A percentile compares a stretch with the other conserved stretches of the same genome.
phyloP scores from a whole-genome alignment of 257 asterid genomes.

The Scutellaria minor region DNA sequence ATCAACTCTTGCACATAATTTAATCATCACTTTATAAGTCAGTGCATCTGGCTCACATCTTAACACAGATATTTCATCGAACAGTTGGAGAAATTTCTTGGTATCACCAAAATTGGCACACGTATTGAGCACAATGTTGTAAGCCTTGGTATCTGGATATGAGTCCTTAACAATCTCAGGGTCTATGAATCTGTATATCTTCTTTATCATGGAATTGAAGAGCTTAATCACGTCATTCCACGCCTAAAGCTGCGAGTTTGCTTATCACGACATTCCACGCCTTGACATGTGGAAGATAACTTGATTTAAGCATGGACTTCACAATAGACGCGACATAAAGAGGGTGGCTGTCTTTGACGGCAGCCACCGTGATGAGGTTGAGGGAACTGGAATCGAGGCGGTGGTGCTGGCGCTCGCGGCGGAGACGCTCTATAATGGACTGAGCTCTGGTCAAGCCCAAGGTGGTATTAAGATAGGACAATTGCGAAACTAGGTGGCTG shows the following conservation, averaged over 20 bases:
- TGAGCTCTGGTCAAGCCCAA: slow-evolving; percentile 73
- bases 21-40: slow-evolving; percentile 88
- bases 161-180: slow-evolving; percentile 58
- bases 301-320: slow-evolving; percentile 87
- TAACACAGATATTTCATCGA: slow-evolving; percentile 76
- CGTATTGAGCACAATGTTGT: slow-evolving; percentile 87
- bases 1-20: slow-evolving; percentile 74
- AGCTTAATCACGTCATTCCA: slow-evolving; percentile 83
- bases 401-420: slow-evolving; percentile 76
- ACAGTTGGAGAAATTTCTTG: slow-evolving; percentile 67
- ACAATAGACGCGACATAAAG: slow-evolving; percentile 83
- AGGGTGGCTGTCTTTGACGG: slow-evolving; percentile 83
- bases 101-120: slow-evolving; percentile 81
- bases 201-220: slow-evolving; percentile 55
- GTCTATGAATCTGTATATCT: slow-evolving; percentile 57
- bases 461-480: slow-evolving; percentile 74
- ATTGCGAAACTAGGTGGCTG: slow-evolving; percentile 83
- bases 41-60: slow-evolving; percentile 76
- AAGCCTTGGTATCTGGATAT: slow-evolving; percentile 84
- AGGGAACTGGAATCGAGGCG: slow-evolving; percentile 94
- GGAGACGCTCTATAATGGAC: slow-evolving; percentile 80
- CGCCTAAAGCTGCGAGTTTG: slow-evolving; percentile 72
- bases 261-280: slow-evolving; percentile 95
- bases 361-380: slow-evolving; percentile 88
- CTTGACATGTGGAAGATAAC: slow-evolving; percentile 89